Percentiles rank a stretch among this genome's conserved stretches.
Evolutionary conservation across 768 basidiomycete genomes (phyloP).

Genomic region (Lyophyllum decastes): DNA sequence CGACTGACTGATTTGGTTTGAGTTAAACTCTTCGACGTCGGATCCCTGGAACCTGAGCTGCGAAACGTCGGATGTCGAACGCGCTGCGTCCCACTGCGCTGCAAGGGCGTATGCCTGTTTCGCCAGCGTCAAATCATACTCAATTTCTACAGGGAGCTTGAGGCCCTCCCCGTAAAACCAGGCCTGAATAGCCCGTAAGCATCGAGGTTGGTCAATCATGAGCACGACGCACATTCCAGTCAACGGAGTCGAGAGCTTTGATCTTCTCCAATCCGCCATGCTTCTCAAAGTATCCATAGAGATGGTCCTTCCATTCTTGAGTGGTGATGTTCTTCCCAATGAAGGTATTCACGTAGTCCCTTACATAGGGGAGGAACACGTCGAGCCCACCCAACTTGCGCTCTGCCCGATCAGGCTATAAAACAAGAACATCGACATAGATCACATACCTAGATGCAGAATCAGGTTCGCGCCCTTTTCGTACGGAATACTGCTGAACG

Average conservation of each 20-base stretch:
- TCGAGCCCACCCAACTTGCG: constrained; percentile 78
- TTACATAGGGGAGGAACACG: constrained; percentile 81
- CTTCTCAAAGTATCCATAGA: constrained; percentile 68
- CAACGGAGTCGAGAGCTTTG: constrained; percentile 63
- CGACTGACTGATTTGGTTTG: constrained; percentile 73
- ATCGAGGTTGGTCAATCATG: background rate
- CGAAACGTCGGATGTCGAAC: constrained; percentile 42
- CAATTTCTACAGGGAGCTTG: constrained; percentile 70
- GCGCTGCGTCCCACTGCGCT: constrained; percentile 69
- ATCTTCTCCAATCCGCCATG: constrained; percentile 63
- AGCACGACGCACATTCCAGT: constrained; percentile 64
- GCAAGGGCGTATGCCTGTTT: constrained; percentile 72
- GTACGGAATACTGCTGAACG: constrained; percentile 77
- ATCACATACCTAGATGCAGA: constrained; percentile 68
- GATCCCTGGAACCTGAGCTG: constrained; percentile 53
- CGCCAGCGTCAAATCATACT: constrained; percentile 76
- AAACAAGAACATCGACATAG: background rate
- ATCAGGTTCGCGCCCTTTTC: constrained; percentile 91
- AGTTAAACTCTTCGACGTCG: constrained; percentile 67
- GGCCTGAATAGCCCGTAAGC: constrained; percentile 37
- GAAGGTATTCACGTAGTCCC: constrained; percentile 80
- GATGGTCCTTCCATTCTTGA: constrained; percentile 78
- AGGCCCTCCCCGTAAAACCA: constrained; percentile 85
- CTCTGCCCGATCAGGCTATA: constrained; percentile 40
- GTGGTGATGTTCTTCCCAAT: constrained; percentile 84